Conservation (phyloP, 2,329 filamentous ascomycete species). For the Chaetomium globosum region DNA sequence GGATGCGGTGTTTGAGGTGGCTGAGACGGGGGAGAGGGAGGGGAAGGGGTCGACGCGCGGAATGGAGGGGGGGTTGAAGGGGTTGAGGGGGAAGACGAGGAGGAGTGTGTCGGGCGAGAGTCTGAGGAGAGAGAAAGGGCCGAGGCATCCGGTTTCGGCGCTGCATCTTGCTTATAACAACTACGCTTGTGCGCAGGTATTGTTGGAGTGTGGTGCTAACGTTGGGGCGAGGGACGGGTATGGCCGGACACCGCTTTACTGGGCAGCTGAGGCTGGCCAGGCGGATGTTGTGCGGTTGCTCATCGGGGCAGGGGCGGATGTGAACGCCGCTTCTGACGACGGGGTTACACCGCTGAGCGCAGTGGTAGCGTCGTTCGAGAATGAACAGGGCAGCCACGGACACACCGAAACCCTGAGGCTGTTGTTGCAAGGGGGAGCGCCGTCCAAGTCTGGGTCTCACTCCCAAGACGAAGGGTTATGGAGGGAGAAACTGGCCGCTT, state of each 20-base stretch:
- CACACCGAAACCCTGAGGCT: neutral
- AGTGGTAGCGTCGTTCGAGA: neutral
- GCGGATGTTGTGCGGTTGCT: constrained; percentile 24
- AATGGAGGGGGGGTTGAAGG: neutral
- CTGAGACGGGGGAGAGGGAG: neutral
- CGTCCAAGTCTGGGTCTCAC: neutral
- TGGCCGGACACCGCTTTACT: constrained; percentile 31
- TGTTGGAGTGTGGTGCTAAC: constrained; percentile 28
- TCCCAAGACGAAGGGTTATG: neutral
- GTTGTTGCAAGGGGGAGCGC: neutral
- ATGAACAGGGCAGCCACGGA: neutral
- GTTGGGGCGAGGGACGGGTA: constrained; percentile 23
- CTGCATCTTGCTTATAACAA: constrained; percentile 31
- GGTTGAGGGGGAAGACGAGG: neutral
- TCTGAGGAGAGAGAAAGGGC: neutral
- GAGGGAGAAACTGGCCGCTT: neutral
- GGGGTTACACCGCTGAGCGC: neutral
- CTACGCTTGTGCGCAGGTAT: constrained; percentile 18
- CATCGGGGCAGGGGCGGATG: constrained; percentile 22
- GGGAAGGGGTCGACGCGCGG: neutral
- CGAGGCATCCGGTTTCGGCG: constrained; percentile 24
- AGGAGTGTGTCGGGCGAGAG: neutral
- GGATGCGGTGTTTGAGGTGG: constrained; percentile 26
- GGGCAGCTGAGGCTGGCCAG: constrained; percentile 26
- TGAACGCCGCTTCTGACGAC: neutral